phyloP scores from a whole-genome alignment of 176 grass and related monocot species.

The Zea luxurians region DNA sequence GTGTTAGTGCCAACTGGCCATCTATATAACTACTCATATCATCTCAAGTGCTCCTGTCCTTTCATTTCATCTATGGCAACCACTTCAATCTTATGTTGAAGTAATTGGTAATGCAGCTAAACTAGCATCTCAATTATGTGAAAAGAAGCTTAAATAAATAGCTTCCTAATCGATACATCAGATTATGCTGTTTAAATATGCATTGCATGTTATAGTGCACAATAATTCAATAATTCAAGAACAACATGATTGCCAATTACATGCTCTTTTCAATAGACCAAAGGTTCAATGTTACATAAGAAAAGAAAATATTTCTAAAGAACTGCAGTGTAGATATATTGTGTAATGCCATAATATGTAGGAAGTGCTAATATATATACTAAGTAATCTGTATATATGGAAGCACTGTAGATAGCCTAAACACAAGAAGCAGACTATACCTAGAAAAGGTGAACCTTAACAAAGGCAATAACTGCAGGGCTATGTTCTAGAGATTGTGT shows the following conservation, averaged over 20 bases:
- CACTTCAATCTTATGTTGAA: not conserved
- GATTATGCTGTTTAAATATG: not conserved
- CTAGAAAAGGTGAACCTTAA: not conserved
- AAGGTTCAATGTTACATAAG: not conserved
- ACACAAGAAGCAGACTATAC: not conserved
- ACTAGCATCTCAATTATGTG: too few species aligned
- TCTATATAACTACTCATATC: not conserved
- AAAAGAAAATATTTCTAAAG: not conserved
- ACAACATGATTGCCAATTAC: not conserved
- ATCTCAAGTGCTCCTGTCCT: not conserved
- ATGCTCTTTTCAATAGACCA: not conserved
- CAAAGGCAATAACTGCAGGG: not conserved
- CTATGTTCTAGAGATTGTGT: too few species aligned
- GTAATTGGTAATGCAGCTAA: not conserved
- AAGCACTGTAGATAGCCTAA: not conserved
- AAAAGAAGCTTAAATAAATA: constrained; percentile 1
- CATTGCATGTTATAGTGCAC: not conserved
- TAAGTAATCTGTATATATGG: not conserved
- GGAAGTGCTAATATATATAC: not conserved
- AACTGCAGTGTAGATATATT: not conserved
- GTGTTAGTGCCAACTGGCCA: too few species aligned
- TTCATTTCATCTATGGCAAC: not conserved
- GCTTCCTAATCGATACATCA: not conserved
- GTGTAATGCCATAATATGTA: not conserved
- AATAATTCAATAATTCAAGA: not conserved